Percentiles rank a stretch among this genome's conserved stretches.
phyloP scores from a whole-genome alignment of 768 basidiomycete species.

The Tephrocybe sp. region DNA sequence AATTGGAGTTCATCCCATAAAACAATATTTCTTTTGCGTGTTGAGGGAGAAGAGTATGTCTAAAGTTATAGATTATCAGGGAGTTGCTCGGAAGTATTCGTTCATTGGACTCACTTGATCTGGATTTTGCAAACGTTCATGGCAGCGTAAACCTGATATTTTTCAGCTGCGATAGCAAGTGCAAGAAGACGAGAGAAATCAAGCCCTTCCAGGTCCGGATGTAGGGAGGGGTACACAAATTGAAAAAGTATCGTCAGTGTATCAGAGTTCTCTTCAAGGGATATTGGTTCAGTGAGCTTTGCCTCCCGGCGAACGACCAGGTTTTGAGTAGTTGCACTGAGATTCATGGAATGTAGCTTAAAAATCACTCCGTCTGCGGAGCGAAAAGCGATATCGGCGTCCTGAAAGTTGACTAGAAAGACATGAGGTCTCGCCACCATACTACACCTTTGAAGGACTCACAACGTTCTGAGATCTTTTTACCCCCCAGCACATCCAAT shows the following conservation, averaged over 20 bases:
- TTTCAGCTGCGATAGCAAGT: background rate
- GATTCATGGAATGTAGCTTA: background rate
- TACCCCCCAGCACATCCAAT: too few species aligned
- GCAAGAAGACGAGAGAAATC: background rate
- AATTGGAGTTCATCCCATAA: slow-evolving; percentile 10
- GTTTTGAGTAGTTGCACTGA: background rate
- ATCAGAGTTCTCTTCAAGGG: background rate
- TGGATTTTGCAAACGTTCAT: slow-evolving; percentile 4
- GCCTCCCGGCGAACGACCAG: background rate
- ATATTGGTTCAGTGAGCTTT: background rate
- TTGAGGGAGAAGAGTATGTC: slow-evolving; percentile 3
- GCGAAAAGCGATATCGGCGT: background rate
- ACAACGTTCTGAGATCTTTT: too few species aligned
- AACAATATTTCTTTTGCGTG: slow-evolving; percentile 2
- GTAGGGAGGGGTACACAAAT: background rate
- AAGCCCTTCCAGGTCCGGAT: background rate
- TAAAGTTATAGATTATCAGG: background rate
- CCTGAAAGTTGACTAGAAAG: background rate
- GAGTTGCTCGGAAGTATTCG: background rate
- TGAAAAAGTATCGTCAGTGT: background rate
- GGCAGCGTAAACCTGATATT: background rate
- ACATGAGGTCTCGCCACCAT: too few species aligned
- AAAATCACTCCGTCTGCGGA: background rate
- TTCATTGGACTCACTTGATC: background rate
- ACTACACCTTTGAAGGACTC: too few species aligned